Percentiles rank a stretch among this genome's conserved stretches.
Evolutionary conservation across 495 filamentous ascomycete species (phyloP).

Genomic region (Penicillium angulare): DNA sequence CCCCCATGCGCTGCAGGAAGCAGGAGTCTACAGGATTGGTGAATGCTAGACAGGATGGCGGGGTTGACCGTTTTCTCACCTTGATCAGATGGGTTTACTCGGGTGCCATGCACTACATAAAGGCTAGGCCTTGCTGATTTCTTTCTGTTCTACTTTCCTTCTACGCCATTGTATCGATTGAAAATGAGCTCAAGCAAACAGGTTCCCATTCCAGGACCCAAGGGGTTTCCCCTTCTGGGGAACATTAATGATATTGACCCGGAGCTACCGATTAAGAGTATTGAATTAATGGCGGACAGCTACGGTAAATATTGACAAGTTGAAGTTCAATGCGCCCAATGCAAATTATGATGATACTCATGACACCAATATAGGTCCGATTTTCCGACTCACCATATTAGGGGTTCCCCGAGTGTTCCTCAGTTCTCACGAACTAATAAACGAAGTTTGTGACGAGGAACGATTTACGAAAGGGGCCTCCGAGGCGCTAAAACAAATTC

Average conservation of each 20-base stretch:
- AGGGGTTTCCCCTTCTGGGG: conserved; percentile 63
- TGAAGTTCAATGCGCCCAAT: no score
- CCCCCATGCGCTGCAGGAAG: no score
- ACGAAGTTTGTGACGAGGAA: conserved; percentile 68
- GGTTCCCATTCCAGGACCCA: conserved; percentile 56
- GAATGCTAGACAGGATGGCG: no score
- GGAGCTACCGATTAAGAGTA: conserved; percentile 49
- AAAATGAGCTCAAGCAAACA: conserved; percentile 19
- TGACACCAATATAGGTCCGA: conserved; percentile 57
- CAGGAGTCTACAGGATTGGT: no score
- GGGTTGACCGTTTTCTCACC: no score
- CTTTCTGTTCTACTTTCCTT: not conserved
- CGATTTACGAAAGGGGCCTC: conserved; percentile 59
- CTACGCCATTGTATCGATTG: not conserved
- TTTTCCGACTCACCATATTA: conserved; percentile 45
- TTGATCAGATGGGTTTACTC: no score
- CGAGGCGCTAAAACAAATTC: conserved; percentile 49
- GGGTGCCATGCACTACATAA: no score
- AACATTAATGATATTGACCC: conserved; percentile 62
- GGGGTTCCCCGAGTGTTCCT: conserved; percentile 35
- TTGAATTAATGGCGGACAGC: conserved; percentile 56
- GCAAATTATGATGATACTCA: no score
- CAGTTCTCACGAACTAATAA: conserved; percentile 51
- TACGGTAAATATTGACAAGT: conserved; percentile 56
- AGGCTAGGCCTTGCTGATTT: no score